phyloP scores from a whole-genome alignment of 768 basidiomycete genomes.

The Boletus rufocinnamomeus region DNA sequence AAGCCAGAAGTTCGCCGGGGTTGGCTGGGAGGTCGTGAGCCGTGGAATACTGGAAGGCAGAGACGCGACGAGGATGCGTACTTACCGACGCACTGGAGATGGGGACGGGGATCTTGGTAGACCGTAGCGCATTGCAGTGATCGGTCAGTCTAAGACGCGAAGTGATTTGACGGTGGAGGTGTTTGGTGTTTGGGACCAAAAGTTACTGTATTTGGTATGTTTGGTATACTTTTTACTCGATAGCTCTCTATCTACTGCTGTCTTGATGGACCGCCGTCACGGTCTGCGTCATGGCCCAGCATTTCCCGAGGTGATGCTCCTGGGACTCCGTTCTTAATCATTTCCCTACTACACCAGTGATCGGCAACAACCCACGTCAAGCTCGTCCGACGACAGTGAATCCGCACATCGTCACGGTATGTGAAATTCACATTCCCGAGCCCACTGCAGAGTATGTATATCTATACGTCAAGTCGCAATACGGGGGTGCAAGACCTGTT shows the following conservation, averaged over 20 bases:
- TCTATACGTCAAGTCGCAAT: conserved; percentile 73
- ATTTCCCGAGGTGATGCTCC: neutral
- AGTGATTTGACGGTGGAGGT: neutral
- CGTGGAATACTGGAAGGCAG: neutral
- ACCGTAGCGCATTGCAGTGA: conserved; percentile 51
- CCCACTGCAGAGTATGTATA: conserved; percentile 49
- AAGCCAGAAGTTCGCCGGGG: conserved; percentile 51
- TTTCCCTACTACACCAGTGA: neutral
- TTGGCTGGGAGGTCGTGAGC: conserved; percentile 9
- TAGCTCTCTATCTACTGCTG: neutral
- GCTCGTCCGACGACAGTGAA: neutral
- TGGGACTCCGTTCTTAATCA: neutral
- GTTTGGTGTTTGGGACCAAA: neutral
- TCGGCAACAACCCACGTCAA: neutral
- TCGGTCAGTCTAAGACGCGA: conserved; percentile 6
- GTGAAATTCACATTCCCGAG: conserved; percentile 59
- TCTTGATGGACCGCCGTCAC: neutral
- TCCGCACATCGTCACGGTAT: neutral
- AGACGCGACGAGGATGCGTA: conserved; percentile 8
- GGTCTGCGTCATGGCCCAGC: neutral
- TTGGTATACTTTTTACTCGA: neutral
- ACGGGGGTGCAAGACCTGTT: conserved; percentile 45
- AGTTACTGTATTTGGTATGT: neutral
- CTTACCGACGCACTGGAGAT: conserved; percentile 47
- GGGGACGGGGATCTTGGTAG: conserved; percentile 54